Evolutionary conservation across 257 asterid genomes (phyloP).

Genomic region (Solanum microdontum): DNA sequence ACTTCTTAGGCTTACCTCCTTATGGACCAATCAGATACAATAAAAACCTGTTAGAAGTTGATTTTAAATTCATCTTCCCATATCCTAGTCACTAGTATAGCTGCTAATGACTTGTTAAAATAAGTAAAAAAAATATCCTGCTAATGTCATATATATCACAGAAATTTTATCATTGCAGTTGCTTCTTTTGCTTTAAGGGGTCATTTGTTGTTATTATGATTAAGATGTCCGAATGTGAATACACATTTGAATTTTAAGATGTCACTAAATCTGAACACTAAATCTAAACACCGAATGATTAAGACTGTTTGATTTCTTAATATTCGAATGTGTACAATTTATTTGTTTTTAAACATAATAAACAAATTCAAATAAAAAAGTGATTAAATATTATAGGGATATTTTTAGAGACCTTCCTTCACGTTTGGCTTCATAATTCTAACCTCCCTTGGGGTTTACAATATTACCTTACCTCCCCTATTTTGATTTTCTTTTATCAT

Average conservation of each 20-base stretch:
- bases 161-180: neutral
- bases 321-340: neutral
- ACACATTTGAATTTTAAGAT: neutral
- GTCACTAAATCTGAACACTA: neutral
- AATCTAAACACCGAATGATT: neutral
- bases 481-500: neutral
- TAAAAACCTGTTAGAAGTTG: neutral
- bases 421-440: neutral
- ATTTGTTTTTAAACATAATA: neutral
- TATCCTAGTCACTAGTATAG: neutral
- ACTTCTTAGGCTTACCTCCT: neutral
- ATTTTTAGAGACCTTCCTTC: neutral
- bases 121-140: neutral
- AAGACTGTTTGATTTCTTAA: neutral
- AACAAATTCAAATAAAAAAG: neutral
- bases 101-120: neutral
- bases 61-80: neutral
- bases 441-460: neutral
- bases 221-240: neutral
- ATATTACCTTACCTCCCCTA: neutral
- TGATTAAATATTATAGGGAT: neutral
- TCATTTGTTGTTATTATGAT: neutral
- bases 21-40: neutral
- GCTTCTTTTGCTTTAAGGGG: neutral
- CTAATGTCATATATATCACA: neutral